Base-by-base conservation (phyloP, 2,329 filamentous ascomycete genomes). In the Ambrosiella beaveri region DNA sequence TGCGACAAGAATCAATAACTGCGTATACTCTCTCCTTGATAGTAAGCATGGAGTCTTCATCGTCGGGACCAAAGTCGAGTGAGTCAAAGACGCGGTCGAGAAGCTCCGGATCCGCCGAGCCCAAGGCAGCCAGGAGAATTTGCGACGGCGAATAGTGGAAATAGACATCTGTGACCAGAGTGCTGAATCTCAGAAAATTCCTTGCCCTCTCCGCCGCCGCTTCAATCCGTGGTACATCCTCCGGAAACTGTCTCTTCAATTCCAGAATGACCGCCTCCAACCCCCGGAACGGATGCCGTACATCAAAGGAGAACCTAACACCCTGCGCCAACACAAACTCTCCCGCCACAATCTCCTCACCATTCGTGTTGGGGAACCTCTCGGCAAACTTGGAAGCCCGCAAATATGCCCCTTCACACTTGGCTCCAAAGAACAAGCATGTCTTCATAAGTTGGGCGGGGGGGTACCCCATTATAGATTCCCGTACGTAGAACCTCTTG, bases 381-480 rank as follows among this genome's bases (percentile, higher is more conserved):
- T 81, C 79, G 35, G 80, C 81, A 65, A 95, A 94, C 66, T 75
- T 74, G 17, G 70, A 67, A 4, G 78, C 69, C 15, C 81, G 79
- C 61, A 84, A 81, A 68, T 91, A 90, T 68, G 83, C 80, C 61
- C 88, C 88, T 66, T 98, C 91, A 3, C 88, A 88, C 72, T 98
- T 98, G 65, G 85, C 89, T 8, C 89, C 89, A 63, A 98, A 86
- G 74, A 94, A 97, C 57, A 98, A 78, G 40, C 86, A 88, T 37
- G 89, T 93, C 67, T 90, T 88, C 68, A 95, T 82, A 63, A 97
- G 86, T 62, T 88, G 84, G 62, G 87, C 86, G 0, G 90, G 91
- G 62, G 91, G 87, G 68, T 98, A 97, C 37, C 90, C 95, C 87
- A 97, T 95, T 66, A 90, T 81, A 45, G 87, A 94, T 71, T 97